A percentile compares a stretch with the other conserved stretches of the same genome.
Conservation (phyloP, 2,329 filamentous ascomycete genomes). For the Sclerotiophoma versabilis region DNA sequence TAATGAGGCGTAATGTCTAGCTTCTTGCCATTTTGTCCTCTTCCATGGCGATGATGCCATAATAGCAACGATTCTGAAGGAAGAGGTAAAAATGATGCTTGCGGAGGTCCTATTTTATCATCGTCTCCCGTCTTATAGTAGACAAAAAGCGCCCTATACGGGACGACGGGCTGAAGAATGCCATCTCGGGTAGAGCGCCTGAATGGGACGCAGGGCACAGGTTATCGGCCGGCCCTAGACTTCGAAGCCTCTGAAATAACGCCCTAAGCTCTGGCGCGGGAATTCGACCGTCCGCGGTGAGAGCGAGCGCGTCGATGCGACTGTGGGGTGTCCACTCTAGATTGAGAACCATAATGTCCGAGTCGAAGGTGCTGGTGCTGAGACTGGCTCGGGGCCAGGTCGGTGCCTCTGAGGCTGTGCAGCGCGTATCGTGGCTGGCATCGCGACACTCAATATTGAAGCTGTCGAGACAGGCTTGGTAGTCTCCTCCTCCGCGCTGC, state of each 20-base stretch:
- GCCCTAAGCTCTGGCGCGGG: slow-evolving; percentile 24
- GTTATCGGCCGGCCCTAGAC: slow-evolving; percentile 19
- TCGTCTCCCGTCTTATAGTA: slow-evolving; percentile 24
- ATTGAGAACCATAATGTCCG: slow-evolving; percentile 24
- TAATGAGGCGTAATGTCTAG: slow-evolving; percentile 20
- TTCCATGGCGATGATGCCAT: slow-evolving; percentile 1
- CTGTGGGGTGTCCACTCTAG: slow-evolving; percentile 29
- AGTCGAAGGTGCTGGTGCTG: background rate
- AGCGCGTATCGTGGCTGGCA: slow-evolving; percentile 28
- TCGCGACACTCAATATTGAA: slow-evolving; percentile 29
- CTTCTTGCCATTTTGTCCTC: slow-evolving; percentile 16
- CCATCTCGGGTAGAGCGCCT: slow-evolving; percentile 23
- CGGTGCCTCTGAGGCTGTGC: slow-evolving; percentile 22
- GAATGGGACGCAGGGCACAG: slow-evolving; percentile 17
- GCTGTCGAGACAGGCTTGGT: slow-evolving; percentile 22
- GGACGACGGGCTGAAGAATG: slow-evolving; percentile 20
- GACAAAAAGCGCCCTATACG: slow-evolving; percentile 11
- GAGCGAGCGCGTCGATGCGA: slow-evolving; percentile 23
- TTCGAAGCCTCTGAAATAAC: slow-evolving; percentile 22
- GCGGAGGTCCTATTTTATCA: slow-evolving; percentile 13
- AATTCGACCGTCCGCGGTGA: slow-evolving; percentile 25
- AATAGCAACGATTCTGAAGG: slow-evolving; percentile 4
- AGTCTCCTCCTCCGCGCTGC: slow-evolving; percentile 18
- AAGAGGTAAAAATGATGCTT: slow-evolving; percentile 15
- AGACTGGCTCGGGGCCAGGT: slow-evolving; percentile 30